Evolutionary conservation across 257 asterid species (phyloP).

Genomic region (Datura wrightii): DNA sequence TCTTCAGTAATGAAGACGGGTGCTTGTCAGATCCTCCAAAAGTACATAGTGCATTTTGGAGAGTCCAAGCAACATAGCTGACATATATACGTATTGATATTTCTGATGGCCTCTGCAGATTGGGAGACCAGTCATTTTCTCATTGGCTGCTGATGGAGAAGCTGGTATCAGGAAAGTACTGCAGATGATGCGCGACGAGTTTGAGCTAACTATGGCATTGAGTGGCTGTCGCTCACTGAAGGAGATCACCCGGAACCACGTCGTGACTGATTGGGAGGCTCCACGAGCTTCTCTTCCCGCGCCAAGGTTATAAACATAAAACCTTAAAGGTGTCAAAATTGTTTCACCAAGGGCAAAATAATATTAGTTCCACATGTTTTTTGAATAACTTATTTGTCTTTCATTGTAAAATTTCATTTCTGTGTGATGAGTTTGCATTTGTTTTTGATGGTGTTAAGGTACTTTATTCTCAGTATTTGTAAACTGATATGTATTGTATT

Average conservation of each 20-base stretch:
- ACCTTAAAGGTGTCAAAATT: not conserved
- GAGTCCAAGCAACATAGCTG: too few relatives aligned
- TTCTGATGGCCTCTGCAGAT: conserved; percentile 13
- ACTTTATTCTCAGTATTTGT: not conserved
- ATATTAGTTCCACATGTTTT: not conserved
- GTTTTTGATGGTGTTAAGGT: not conserved
- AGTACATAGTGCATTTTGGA: too few relatives aligned
- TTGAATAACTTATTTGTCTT: conserved; percentile 33
- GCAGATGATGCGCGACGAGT: conserved; percentile 66
- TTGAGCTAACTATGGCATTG: conserved; percentile 49
- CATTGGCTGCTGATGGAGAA: conserved; percentile 40
- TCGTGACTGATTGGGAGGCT: conserved; percentile 35
- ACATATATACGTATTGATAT: too few relatives aligned
- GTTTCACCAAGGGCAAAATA: not conserved
- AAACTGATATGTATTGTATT: not conserved
- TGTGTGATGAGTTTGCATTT: conserved; percentile 7
- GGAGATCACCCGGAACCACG: conserved; percentile 34
- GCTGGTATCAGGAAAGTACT: conserved; percentile 32
- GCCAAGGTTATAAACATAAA: conserved; percentile 14
- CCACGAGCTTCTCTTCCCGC: conserved; percentile 33
- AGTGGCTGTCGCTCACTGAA: conserved; percentile 37
- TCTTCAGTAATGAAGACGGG: too few relatives aligned
- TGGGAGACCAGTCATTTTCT: conserved; percentile 38
- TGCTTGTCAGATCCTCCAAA: too few relatives aligned
- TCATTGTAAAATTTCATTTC: conserved; percentile 3